Conservation (phyloP, 805 yeast genomes). For the Metschnikowia reukaufii region DNA sequence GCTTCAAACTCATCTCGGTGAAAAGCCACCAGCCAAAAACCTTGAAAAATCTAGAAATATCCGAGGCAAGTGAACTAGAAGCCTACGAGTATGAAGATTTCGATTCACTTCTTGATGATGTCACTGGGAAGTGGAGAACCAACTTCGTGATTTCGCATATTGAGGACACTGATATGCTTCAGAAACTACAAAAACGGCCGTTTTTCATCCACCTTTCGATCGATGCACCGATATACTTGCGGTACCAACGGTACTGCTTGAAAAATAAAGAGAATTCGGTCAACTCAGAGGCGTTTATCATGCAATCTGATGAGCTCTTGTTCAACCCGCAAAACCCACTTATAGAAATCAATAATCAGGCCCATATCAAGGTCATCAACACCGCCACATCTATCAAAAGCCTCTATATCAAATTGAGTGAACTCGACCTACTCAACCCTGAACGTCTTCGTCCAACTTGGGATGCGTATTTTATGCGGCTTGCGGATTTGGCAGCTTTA, state of each 20-base stretch:
- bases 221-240: constrained; percentile 64
- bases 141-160: constrained; percentile 61
- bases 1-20: constrained; percentile 41
- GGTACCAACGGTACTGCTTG: constrained; percentile 40
- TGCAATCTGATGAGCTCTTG: constrained; percentile 36
- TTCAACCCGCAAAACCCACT: constrained; percentile 50
- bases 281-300: constrained; percentile 38
- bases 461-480: constrained; percentile 94
- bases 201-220: constrained; percentile 78
- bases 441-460: constrained; percentile 81
- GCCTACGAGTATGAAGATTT: constrained; percentile 36
- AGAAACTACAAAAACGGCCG: constrained; percentile 63
- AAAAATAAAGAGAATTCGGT: constrained; percentile 15
- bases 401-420: constrained; percentile 40
- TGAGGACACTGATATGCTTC: constrained; percentile 41
- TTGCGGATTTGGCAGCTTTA: constrained; percentile 90
- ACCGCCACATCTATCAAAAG: constrained; percentile 37
- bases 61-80: constrained; percentile 6
- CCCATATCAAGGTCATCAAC: constrained; percentile 44
- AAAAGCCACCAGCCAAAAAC: neutral
- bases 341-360: constrained; percentile 59
- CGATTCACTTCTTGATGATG: constrained; percentile 53
- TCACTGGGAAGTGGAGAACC: constrained; percentile 64
- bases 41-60: neutral
- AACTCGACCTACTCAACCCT: constrained; percentile 34